Base-by-base conservation (phyloP, 768 basidiomycete species). In the Tubosaeta brunneosetosa region DNA sequence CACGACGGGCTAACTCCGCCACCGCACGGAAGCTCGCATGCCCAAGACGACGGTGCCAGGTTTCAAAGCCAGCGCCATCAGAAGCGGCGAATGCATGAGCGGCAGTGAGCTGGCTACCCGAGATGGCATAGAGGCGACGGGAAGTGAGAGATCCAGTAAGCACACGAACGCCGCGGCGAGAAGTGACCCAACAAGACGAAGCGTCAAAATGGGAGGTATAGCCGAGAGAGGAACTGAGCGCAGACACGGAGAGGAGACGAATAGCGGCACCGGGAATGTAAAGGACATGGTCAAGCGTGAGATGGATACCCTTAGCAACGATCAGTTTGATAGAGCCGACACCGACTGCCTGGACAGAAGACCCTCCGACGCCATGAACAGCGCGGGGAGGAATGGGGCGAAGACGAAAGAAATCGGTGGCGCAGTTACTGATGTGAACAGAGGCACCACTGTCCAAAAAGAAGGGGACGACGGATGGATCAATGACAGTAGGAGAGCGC, bases 41-140 rank as follows among this genome's bases (percentile, higher is more conserved):
- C n/a, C n/a, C 59, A 61, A 73, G 57, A 32, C 55, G 54, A 29
- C 46, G 44, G 47, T 71, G 68, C 69, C 66, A 71, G 3, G 62
- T 66, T 11, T 62, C n/a, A n/a, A n/a, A n/a, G n/a, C n/a, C n/a
- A n/a, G n/a, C n/a, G n/a, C n/a, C n/a, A n/a, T n/a, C n/a, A n/a
- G n/a, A 46, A 0, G 58, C 50, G 8, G 54, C 6, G 34, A 63
- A 41, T 0, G 64, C 56, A 19, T 63, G 64, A 0, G 64, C 59
- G 2, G 54, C 49, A 1, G 40, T 17, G 13, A 16, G 52, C 12
- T 1, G 43, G 0, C 46, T 43, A 3, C 46, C 26, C 2, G 34
- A 29, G 1, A 57, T 16, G 0, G 41, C 11, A 27, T 54, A 57
- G 6, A 54, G 47, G 6, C n/a, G 3, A 1, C 17, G 25, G 1